Evolutionary conservation across 176 grass and related monocot genomes (phyloP), one percentile per base, ranked within the genome.

Genomic region (Eleusine indica): DNA sequence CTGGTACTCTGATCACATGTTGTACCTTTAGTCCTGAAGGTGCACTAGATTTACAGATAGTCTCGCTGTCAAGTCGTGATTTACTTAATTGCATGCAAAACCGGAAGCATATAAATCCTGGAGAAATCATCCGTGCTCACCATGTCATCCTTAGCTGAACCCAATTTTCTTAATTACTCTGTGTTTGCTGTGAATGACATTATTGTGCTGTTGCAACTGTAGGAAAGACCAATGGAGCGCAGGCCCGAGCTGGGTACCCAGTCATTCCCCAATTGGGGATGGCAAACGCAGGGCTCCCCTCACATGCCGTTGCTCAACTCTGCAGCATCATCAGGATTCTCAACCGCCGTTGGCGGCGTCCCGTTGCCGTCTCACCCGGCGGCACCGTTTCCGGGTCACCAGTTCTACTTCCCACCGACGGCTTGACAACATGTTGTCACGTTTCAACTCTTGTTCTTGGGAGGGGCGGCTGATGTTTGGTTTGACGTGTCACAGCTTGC

Each of bases 241-340:
- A 90, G 89, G 75, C 70, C 77, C 21, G 91, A 90, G 71, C 25
- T 57, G 85, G 80, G 58, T 29, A 73, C 83, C 30, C 73, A 54
- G 80, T 14, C 76, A 51, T 77, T 76, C 61, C 75, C 87, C 4
- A 30, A 70, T 44, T 87, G 83, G 93, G 91, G 85, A 53, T 96
- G 96, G 96, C 96, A 89, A 82, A 70, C 81, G 91, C 93, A 88
- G 53, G 90, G 85, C 43, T 68, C 77, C 28, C 21, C 71, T 71
- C 85, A 78, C 63, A 73, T 77, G 81, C 88, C 89, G 52, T 83
- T 77, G 64, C 78, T 86, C 70, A 88, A 88, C 66, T 88, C 93
- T 96, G 97, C 97, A 99, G 97, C 97, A 99, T 99, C 97, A 99
- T 99, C 97, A 99, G 97, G 97, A 99, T 99, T 99, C 93, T 96